Evolutionary conservation across 2,329 filamentous ascomycete species (phyloP).

Genomic region (Macrophomina pseudophaseolina): DNA sequence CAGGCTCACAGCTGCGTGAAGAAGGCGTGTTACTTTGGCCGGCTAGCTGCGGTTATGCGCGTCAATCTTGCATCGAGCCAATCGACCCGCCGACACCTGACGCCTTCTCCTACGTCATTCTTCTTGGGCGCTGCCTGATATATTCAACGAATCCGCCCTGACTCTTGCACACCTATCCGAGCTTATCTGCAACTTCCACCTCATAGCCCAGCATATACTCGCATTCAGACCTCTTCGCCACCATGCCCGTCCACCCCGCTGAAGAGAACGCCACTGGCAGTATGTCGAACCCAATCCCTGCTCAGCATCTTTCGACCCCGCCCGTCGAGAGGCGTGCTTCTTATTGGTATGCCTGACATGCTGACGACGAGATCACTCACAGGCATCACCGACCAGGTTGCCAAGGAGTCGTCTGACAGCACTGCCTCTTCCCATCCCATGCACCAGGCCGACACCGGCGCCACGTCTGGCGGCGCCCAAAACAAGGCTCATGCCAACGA

Average conservation of each 20-base stretch:
- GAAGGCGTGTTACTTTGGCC: background rate
- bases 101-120: conserved; percentile 17
- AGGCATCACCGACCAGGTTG: conserved; percentile 53
- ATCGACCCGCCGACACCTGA: background rate
- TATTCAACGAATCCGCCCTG: conserved; percentile 1
- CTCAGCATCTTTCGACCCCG: background rate
- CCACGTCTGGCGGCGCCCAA: conserved; percentile 37
- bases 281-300: conserved; percentile 34
- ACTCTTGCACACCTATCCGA: background rate
- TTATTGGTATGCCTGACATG: background rate
- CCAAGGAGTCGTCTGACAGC: conserved; percentile 52
- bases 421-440: conserved; percentile 42
- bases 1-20: conserved; percentile 9
- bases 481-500: conserved; percentile 39
- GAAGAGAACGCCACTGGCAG: conserved; percentile 48
- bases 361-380: background rate
- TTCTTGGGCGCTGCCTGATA: conserved; percentile 8
- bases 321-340: background rate
- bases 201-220: background rate
- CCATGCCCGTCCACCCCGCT: conserved; percentile 50
- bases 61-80: conserved; percentile 16
- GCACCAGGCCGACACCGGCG: conserved; percentile 42
- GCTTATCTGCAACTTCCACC: background rate
- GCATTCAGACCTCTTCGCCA: conserved; percentile 30
- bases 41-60: conserved; percentile 14